Conservation (phyloP, 2,329 filamentous ascomycete genomes). For the Aureobasidium sp. region DNA sequence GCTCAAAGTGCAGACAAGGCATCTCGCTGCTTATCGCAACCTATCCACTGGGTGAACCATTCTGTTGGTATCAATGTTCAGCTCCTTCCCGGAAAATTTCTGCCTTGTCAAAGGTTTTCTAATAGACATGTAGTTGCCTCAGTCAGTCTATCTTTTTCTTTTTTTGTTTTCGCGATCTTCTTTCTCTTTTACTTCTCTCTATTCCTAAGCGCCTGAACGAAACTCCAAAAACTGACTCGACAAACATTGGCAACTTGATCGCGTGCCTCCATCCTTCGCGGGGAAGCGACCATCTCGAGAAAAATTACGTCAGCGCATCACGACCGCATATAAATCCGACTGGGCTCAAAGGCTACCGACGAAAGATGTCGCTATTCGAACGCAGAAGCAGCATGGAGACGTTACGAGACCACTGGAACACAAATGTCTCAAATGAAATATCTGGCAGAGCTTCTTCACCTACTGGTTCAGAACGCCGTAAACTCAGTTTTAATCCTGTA, state of each 20-base stretch:
- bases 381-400: slow-evolving; percentile 15
- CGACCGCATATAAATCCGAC: neutral
- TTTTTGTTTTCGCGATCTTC: neutral
- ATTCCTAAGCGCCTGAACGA: neutral
- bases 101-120: neutral
- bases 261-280: slow-evolving; percentile 13
- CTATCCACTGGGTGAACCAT: slow-evolving; percentile 11
- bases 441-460: slow-evolving; percentile 21
- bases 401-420: slow-evolving; percentile 5
- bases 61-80: neutral
- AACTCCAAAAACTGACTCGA: slow-evolving; percentile 12
- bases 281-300: slow-evolving; percentile 1
- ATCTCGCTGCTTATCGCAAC: slow-evolving; percentile 3
- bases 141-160: too few relatives aligned
- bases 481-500: slow-evolving; percentile 45
- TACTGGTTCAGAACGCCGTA: slow-evolving; percentile 36
- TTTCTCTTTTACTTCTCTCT: neutral
- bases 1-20: neutral
- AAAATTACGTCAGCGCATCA: slow-evolving; percentile 11
- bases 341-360: neutral
- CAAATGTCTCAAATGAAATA: neutral
- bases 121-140: slow-evolving; percentile 12
- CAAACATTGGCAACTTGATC: slow-evolving; percentile 2
- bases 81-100: slow-evolving; percentile 3
- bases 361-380: slow-evolving; percentile 15